phyloP scores from a whole-genome alignment of 2,329 filamentous ascomycete species.

The Alternaria angustiovoidea region DNA sequence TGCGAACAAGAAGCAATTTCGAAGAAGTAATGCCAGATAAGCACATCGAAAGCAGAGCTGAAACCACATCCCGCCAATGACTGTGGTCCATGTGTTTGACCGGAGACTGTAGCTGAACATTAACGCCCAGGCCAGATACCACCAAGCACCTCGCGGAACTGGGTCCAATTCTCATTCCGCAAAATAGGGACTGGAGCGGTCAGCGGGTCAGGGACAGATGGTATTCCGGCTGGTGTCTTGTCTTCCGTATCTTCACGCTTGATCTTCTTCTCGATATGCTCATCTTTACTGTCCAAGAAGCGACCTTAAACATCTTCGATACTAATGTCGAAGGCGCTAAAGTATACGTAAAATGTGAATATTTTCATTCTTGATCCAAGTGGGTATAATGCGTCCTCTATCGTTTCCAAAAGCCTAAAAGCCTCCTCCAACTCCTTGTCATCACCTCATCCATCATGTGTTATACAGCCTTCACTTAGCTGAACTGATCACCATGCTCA shows the following conservation, averaged over 20 bases:
- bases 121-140: no score
- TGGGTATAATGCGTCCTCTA: constrained; percentile 18
- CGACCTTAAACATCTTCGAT: no score
- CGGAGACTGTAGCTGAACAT: background rate
- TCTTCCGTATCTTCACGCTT: background rate
- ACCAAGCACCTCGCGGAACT: no score
- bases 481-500: constrained; percentile 69
- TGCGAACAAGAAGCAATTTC: background rate
- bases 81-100: background rate
- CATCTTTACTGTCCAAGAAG: no score
- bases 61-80: background rate
- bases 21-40: background rate
- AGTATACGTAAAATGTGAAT: background rate
- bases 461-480: constrained; percentile 27
- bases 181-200: background rate
- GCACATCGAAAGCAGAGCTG: background rate
- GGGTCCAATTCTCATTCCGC: background rate
- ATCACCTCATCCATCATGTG: background rate
- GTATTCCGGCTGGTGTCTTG: fast-evolving
- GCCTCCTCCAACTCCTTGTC: background rate
- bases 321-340: no score
- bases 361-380: constrained; percentile 19
- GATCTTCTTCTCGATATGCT: background rate
- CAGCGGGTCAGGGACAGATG: background rate
- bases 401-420: background rate